Conservation (phyloP, 805 yeast species). For the Metahyphopichia silvanorum region DNA sequence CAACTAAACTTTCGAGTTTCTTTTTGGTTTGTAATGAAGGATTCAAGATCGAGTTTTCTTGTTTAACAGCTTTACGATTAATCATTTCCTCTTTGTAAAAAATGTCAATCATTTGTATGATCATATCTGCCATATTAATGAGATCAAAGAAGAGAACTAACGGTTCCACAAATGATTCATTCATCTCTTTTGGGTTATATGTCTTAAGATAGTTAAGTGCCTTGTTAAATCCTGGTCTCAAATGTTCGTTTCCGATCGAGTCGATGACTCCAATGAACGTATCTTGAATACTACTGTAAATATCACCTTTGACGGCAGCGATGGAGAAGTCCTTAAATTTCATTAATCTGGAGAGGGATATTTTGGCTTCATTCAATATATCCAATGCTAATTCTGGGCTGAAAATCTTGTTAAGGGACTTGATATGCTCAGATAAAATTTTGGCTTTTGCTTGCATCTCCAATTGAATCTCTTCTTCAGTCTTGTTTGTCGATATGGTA, state of each 20-base stretch:
- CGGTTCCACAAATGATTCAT: conserved; percentile 64
- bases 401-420: conserved; percentile 70
- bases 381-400: conserved; percentile 77
- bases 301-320: conserved; percentile 28
- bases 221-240: conserved; percentile 79
- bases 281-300: conserved; percentile 46
- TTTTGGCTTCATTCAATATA: conserved; percentile 65
- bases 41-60: conserved; percentile 73
- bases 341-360: conserved; percentile 56
- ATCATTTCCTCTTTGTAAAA: conserved; percentile 85
- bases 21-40: conserved; percentile 78
- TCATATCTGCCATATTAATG: conserved; percentile 88
- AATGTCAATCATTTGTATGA: conserved; percentile 87
- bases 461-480: conserved; percentile 38
- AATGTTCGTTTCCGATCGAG: conserved; percentile 66
- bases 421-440: conserved; percentile 70
- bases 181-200: conserved; percentile 57
- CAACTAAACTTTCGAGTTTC: conserved; percentile 75
- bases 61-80: conserved; percentile 54
- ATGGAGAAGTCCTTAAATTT: conserved; percentile 31
- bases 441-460: conserved; percentile 81
- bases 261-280: conserved; percentile 66
- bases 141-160: conserved; percentile 83
- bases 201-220: conserved; percentile 69
- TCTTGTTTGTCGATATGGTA: conserved; percentile 22